Conservation (phyloP, 2,329 filamentous ascomycete species). For the Fusarium nodosum region DNA sequence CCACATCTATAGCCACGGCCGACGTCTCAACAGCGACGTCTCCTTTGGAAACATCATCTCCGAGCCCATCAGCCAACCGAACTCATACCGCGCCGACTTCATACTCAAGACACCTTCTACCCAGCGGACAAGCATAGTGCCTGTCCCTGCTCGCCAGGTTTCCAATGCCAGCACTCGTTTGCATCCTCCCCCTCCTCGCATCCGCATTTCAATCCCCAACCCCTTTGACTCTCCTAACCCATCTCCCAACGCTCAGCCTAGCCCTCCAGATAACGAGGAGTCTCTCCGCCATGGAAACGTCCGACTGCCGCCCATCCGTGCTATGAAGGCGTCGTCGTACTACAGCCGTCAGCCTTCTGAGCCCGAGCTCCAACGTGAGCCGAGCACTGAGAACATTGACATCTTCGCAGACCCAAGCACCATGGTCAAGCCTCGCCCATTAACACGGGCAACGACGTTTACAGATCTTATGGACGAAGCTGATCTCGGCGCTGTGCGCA, state of each 20-base stretch:
- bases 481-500: conserved; percentile 58
- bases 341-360: conserved; percentile 49
- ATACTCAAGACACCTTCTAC: conserved; percentile 57
- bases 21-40: conserved; percentile 44
- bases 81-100: conserved; percentile 66
- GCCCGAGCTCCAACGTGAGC: conserved; percentile 57
- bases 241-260: conserved; percentile 46
- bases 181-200: conserved; percentile 36
- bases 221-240: conserved; percentile 55
- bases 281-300: conserved; percentile 49
- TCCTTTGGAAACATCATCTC: conserved; percentile 65
- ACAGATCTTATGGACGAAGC: conserved; percentile 67
- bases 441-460: conserved; percentile 62
- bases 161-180: conserved; percentile 35
- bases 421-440: conserved; percentile 50
- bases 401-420: conserved; percentile 65
- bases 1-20: conserved; percentile 28
- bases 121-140: conserved; percentile 27
- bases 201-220: conserved; percentile 54
- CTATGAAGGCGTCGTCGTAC: conserved; percentile 54
- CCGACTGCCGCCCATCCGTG: conserved; percentile 56
- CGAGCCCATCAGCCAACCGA: conserved; percentile 65
- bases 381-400: conserved; percentile 65
- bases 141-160: conserved; percentile 24
- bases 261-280: conserved; percentile 45